A percentile compares a stretch with the other conserved stretches of the same genome.
phyloP scores from a whole-genome alignment of 2,329 filamentous ascomycete species.

The Colletotrichum cuscutae region DNA sequence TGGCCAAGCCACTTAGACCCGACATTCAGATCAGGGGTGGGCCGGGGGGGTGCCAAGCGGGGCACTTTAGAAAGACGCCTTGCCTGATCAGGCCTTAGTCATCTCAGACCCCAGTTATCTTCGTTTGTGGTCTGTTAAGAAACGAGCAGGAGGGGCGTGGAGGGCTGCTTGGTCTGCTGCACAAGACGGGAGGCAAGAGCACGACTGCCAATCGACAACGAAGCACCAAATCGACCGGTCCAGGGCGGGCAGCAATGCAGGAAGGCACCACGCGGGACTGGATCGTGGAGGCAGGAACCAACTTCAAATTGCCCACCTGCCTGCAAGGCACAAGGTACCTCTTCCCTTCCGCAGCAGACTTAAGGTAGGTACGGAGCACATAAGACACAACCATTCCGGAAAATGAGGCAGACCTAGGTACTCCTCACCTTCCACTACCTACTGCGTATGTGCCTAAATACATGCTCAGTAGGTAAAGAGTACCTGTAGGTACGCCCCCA shows the following conservation, averaged over 20 bases:
- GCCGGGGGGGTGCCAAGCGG: background rate
- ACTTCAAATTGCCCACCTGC: background rate
- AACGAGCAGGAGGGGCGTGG: conserved; percentile 1
- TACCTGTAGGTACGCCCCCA: background rate
- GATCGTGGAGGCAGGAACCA: background rate
- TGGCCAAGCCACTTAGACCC: conserved; percentile 8
- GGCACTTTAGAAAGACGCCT: background rate
- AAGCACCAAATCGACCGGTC: background rate
- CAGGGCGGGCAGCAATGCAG: background rate
- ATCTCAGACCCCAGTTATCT: background rate
- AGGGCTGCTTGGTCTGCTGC: background rate
- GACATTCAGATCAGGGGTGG: background rate
- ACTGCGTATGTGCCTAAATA: too few relatives aligned
- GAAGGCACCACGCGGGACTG: background rate
- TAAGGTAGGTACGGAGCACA: too few relatives aligned
- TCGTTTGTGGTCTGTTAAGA: background rate
- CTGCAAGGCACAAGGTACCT: conserved; percentile 14
- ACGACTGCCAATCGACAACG: background rate
- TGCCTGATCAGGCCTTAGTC: background rate
- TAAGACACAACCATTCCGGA: background rate
- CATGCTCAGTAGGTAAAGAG: too few relatives aligned
- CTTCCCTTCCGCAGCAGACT: background rate
- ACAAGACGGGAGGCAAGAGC: background rate
- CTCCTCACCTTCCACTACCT: too few relatives aligned
- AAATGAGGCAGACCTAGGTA: background rate